A percentile compares a stretch with the other conserved stretches of the same genome.
These are phyloP conservation scores for Rossbeevera mucosa DNA, from an alignment of 768 basidiomycete species.

Conservation along the genomic window DNA sequence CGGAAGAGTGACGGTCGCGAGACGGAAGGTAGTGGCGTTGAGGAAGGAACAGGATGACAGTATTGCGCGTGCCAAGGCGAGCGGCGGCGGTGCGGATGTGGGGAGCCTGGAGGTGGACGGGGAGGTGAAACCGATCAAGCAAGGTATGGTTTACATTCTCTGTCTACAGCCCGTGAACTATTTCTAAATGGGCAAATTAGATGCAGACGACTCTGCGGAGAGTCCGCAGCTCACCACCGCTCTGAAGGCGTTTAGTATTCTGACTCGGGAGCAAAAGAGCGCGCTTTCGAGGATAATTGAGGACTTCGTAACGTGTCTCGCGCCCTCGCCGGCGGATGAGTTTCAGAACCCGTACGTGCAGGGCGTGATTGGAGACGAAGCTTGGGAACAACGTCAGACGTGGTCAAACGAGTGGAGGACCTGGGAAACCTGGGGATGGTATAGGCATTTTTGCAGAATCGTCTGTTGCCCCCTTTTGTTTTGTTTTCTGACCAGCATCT, in stretches of 20 bases:
- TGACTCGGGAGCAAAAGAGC: constrained; percentile 72
- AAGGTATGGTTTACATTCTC: constrained; percentile 5
- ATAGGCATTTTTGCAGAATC: constrained; percentile 77
- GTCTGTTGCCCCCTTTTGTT: constrained; percentile 58
- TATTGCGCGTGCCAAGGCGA: constrained; percentile 69
- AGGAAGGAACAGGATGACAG: constrained; percentile 88
- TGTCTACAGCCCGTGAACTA: neutral
- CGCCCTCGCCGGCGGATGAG: constrained; percentile 36
- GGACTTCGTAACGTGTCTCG: constrained; percentile 67
- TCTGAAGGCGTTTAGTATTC: constrained; percentile 67
- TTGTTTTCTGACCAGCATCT: neutral
- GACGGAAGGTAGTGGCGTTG: constrained; percentile 65
- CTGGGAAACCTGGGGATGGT: constrained; percentile 93
- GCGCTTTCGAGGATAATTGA: constrained; percentile 70
- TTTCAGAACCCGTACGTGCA: constrained; percentile 50
- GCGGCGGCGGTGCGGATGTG: constrained; percentile 46
- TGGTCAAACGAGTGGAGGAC: constrained; percentile 76
- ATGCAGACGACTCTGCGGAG: constrained; percentile 48
- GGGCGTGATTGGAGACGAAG: constrained; percentile 56
- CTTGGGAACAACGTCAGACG: constrained; percentile 64
- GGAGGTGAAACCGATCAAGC: constrained; percentile 60
- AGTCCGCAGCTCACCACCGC: constrained; percentile 67
- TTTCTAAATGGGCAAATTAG: neutral
- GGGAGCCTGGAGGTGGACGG: constrained; percentile 64
- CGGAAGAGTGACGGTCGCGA: constrained; percentile 76